Base-by-base conservation (phyloP, 441 rosid genomes). In the Erodium chrysanthum region DNA sequence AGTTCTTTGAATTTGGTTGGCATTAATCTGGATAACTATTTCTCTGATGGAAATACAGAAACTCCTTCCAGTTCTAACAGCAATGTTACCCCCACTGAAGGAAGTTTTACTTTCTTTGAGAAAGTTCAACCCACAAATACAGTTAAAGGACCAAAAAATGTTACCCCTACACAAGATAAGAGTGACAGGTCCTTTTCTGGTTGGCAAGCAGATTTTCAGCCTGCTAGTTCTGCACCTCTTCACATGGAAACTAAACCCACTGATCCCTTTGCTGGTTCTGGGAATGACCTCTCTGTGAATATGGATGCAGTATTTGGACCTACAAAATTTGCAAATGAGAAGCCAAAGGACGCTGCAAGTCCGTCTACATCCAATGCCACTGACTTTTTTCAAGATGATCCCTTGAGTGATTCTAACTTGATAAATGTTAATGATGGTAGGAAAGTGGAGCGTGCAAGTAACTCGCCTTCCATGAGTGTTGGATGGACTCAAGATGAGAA, bases 1-100 rank as follows among this genome's bases (percentile, higher is more conserved):
- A 77, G 70, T 76, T 65, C 72, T 48, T 22, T 81, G 68, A 81
- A 80, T 74, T 67, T 84, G 50, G 81, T 72, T 65, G 96, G 89
- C 68, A 64, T 81, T 61, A 80, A 77, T 77, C 68, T 84, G 66
- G 88, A 83, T 70, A 74, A 78, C 65, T 78, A 68, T 73, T 82
- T 81, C 21, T 66, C 68, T 56, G 88, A 85, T 69, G 73, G 76
- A 59, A 81, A 76, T 69, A 72, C 29, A 37, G 75, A 69, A n/a
- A 44, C 67, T 68, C 61, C 70, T 68, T 59, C 76, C 8, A 52
- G 70, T 22, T 25, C 48, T 6, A 84, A 71, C 72, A 70, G 64
- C 46, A 44, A 66, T 74, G 75, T 70, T 14, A 65, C 71, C 64
- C 80, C 69, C 31, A 81, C 77, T 74, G 73, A 62, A 63, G 77